Base-by-base conservation (phyloP, 2,329 filamentous ascomycete species). In the Fusarium scirpi region DNA sequence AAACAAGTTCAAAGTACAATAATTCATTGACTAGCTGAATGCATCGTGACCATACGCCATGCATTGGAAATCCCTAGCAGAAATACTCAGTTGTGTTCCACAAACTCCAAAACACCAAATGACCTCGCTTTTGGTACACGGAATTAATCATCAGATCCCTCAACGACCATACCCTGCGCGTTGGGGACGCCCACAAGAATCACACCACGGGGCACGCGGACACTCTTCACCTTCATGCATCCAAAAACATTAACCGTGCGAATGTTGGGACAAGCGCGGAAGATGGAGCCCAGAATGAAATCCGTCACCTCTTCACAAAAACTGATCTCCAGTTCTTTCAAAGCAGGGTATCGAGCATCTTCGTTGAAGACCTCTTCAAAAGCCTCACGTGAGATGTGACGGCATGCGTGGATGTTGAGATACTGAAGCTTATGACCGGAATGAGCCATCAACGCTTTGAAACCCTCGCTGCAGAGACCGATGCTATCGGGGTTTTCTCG, bases 401-500 rank as follows among this genome's bases (percentile, higher is more conserved):
- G 91, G 76, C 94, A 97, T 0, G 91, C 92, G 16, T 93, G 88
- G n/a, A 98, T 84, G 76, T 97, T 92, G 34, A 98, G 83, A 43
- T 86, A 83, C 63, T 85, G 85, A 3, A 98, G 80, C 13, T 81
- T 84, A 2, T 81, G 77, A 6, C 93, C 92, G 0, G 94, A 97
- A 77, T 98, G 95, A 1, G 83, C 82, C 93, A 98, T 97, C 45
- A 98, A 81, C 0, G 93, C 92, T 69, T 86, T 83, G 81, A 98
- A 95, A 0, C 92, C 94, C 8, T 86, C 81, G 1, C 90, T 91
- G 55, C 91, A 93, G 32, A 98, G 85, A 3, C 94, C 95, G 46
- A 95, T 82, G 25, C 86, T 85, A 59, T 89, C 82, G 0, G 88
- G 86, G 48, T 90, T 90, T 7, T 90, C 88, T 24, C 90, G 86